These are phyloP conservation scores for Fusarium verticillioides DNA, from an alignment of 2,329 filamentous ascomycete species.

Conservation along the genomic window DNA sequence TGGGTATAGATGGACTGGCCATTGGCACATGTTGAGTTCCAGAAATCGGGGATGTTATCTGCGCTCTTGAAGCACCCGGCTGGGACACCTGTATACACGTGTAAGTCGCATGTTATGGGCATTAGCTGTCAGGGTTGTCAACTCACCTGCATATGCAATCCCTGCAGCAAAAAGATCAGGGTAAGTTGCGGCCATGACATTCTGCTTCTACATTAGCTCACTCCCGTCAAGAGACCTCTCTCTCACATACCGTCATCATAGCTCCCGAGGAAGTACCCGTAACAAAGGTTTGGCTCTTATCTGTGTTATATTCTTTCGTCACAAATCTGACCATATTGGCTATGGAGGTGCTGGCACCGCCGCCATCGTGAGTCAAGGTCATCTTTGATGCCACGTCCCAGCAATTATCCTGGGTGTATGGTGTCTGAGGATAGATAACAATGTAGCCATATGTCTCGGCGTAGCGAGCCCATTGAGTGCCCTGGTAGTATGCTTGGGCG, in stretches of 20 bases:
- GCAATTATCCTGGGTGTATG: conserved; percentile 55
- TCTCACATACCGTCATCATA: conserved; percentile 38
- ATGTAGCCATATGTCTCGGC: conserved; percentile 68
- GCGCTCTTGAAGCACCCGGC: conserved; percentile 63
- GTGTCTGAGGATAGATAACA: conserved; percentile 58
- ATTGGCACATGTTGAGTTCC: conserved; percentile 66
- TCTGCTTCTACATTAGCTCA: conserved; percentile 40
- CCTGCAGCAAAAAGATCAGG: conserved; percentile 65
- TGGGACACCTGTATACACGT: conserved; percentile 62
- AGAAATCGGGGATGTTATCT: conserved; percentile 56
- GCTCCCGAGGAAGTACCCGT: conserved; percentile 49
- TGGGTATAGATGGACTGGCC: conserved; percentile 59
- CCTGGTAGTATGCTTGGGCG: conserved; percentile 61
- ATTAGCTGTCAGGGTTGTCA: fast-evolving
- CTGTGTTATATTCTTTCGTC: conserved; percentile 59
- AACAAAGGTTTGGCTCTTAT: conserved; percentile 60
- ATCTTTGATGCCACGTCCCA: conserved; percentile 69
- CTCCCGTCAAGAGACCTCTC: fast-evolving
- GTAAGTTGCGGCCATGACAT: conserved; percentile 64
- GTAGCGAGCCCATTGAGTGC: conserved; percentile 62
- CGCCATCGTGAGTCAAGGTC: conserved; percentile 61
- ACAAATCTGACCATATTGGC: conserved; percentile 65
- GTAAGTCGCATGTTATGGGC: background rate
- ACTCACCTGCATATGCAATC: conserved; percentile 60
- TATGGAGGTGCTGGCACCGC: conserved; percentile 62